These are phyloP conservation scores for Pilasporangium apinafurcum DNA, from an alignment of 352 stramenopile species.

Conservation along the genomic window DNA sequence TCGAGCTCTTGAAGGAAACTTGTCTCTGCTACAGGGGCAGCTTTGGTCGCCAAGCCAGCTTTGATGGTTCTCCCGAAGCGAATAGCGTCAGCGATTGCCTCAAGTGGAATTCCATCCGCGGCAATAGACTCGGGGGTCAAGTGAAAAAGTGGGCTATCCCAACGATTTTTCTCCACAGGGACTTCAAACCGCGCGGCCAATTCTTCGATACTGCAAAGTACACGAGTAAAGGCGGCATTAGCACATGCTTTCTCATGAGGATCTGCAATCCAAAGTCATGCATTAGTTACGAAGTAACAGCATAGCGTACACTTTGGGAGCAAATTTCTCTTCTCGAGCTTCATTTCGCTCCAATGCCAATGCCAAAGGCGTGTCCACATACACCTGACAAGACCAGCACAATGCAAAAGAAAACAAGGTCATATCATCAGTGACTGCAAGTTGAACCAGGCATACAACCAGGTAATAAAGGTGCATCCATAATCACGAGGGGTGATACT, in stretches of 20 bases:
- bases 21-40: conserved; percentile 45
- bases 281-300: not conserved
- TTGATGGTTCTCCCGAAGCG: conserved; percentile 61
- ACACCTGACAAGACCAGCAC: conserved; percentile 36
- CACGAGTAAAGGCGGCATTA: not conserved
- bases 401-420: too few species aligned
- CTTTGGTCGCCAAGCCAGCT: conserved; percentile 58
- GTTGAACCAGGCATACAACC: too few species aligned
- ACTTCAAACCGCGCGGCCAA: conserved; percentile 87
- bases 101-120: conserved; percentile 29
- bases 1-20: conserved; percentile 76
- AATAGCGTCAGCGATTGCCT: conserved; percentile 47
- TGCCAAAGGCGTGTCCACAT: conserved; percentile 61
- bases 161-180: conserved; percentile 90
- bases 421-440: too few species aligned
- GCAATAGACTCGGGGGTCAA: conserved; percentile 42
- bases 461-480: too few species aligned
- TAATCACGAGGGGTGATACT: not conserved
- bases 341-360: conserved; percentile 56
- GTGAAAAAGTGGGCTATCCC: conserved; percentile 87
- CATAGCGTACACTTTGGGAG: conserved; percentile 33
- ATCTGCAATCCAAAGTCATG: not conserved
- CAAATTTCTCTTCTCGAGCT: conserved; percentile 21
- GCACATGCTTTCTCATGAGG: too few species aligned
- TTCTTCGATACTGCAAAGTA: conserved; percentile 54